Evolutionary conservation across 75 land plant species (phyloP).

Genomic region (Pseudotsuga menziesii): DNA sequence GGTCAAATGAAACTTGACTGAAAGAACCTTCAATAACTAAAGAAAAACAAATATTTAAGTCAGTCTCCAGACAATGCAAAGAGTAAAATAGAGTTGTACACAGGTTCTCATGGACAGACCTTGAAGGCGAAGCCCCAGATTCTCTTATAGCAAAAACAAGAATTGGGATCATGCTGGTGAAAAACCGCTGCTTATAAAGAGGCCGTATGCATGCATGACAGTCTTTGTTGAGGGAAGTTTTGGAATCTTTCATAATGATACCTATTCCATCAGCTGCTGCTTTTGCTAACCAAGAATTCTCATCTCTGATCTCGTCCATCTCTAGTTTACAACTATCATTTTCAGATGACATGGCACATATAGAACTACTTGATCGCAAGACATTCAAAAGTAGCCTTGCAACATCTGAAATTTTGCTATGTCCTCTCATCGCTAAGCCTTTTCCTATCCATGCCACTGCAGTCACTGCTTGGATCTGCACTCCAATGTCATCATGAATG

Average conservation of each 20-base stretch:
- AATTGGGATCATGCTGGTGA: conserved; percentile 60
- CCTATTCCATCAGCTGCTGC: conserved; percentile 67
- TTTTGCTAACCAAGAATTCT: conserved; percentile 16
- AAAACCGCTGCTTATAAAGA: conserved; percentile 80
- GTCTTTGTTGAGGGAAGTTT: conserved; percentile 47
- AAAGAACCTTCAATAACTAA: not conserved
- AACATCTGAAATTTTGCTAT: conserved; percentile 56
- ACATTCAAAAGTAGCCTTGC: conserved; percentile 44
- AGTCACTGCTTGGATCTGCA: conserved; percentile 34
- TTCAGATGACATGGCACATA: not conserved
- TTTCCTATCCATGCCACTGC: conserved; percentile 85
- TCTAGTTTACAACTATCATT: not conserved
- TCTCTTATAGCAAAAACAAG: conserved; percentile 47
- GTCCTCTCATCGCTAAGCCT: conserved; percentile 92
- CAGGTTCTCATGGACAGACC: conserved; percentile 20
- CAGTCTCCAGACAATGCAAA: not conserved
- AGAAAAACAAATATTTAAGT: not conserved
- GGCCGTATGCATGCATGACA: conserved; percentile 73
- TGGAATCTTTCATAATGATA: conserved; percentile 59
- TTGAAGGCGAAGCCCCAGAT: conserved; percentile 28
- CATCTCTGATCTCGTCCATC: conserved; percentile 11
- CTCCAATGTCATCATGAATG: not conserved
- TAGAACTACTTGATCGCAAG: conserved; percentile 22
- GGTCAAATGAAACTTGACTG: not conserved
- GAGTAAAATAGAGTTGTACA: not conserved